A percentile compares a stretch with the other conserved stretches of the same genome.
Evolutionary conservation across 2,329 filamentous ascomycete species (phyloP).

Genomic region (Bipolaris gigantea): DNA sequence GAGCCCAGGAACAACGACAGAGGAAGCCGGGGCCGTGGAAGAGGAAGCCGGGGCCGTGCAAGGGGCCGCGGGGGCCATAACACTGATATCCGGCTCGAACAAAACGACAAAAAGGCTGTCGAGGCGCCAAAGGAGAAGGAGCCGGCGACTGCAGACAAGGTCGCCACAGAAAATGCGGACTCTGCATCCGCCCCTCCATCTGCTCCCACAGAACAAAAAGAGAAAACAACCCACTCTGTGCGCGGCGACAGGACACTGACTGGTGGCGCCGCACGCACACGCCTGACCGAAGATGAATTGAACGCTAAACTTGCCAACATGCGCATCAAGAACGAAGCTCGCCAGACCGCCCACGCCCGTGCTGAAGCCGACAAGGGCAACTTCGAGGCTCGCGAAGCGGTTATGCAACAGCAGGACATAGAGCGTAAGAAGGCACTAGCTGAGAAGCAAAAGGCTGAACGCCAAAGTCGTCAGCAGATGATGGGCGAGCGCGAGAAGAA

Average conservation of each 20-base stretch:
- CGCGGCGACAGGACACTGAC: conserved; percentile 41
- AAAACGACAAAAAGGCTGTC: conserved; percentile 17
- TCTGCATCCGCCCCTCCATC: conserved; percentile 17
- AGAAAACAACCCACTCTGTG: conserved; percentile 31
- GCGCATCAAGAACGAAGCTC: conserved; percentile 62
- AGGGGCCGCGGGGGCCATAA: conserved; percentile 23
- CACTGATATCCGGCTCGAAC: conserved; percentile 18
- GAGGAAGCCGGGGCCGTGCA: conserved; percentile 32
- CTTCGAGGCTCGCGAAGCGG: conserved; percentile 65
- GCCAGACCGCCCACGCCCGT: conserved; percentile 62
- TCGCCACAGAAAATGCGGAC: conserved; percentile 11
- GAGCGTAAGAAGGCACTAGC: conserved; percentile 44
- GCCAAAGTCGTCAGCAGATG: conserved; percentile 59
- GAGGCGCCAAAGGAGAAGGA: conserved; percentile 26
- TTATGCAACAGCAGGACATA: conserved; percentile 55
- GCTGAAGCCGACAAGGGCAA: conserved; percentile 69
- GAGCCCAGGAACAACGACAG: conserved; percentile 34
- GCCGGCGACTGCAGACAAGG: conserved; percentile 18
- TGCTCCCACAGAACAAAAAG: conserved; percentile 28
- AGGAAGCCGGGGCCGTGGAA: conserved; percentile 31
- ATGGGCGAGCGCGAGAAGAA: conserved; percentile 65
- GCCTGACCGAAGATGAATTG: conserved; percentile 65
- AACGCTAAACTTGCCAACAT: conserved; percentile 63
- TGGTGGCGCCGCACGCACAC: conserved; percentile 37
- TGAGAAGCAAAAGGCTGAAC: conserved; percentile 50